Evolutionary conservation across 176 grass and related monocot genomes (phyloP), one percentile per base, ranked within the genome.

Genomic region (Triticum dicoccoides): DNA sequence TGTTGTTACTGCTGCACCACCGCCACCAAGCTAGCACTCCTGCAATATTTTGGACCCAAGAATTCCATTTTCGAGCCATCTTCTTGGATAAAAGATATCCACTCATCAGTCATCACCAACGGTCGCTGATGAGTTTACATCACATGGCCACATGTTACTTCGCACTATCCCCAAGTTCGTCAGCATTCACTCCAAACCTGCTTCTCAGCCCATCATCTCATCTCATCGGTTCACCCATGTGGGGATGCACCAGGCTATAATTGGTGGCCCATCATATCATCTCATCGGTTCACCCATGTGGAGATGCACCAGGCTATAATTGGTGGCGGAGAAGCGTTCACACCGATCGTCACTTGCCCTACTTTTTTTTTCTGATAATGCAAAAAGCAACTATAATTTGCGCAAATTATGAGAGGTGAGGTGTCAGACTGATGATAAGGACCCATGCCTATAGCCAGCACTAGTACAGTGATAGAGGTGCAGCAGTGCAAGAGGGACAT

Each of bases 391-490:
- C 1, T 21, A 21, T 58, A 20, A 8, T 65, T 21, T 20, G 30
- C 27, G 30, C 56, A 68, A 37, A 41, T 58, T 15, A 74, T 74
- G 38, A 30, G 52, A 78, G 79, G 79, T 72, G 72, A 90, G 83
- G 83, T 82, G 79, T 72, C 63, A 7, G 14, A 11, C 21, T 41
- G 78, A 82, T 71, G 83, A 82, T 82, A 86, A 51, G 69, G 71
- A 70, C 71, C 17, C 10, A 32, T 4, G 62, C 9, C 9, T 41
- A 37, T 37, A 6, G 83, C 35, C 23, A 58, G 17, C 6, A 54
- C 5, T 18, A 58, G 41, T 67, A 81, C 41, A 81, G 67, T 67
- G 25, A 33, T 14, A 18, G 5, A 3, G 8, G 15, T 27, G 14
- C 32, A 24, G 9, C 20, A 39, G 52, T 56, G 5, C 51, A 56